Evolutionary conservation across 202 grass and related monocot species (phyloP).

Genomic region (Schoenoplectus tabernaemontani): DNA sequence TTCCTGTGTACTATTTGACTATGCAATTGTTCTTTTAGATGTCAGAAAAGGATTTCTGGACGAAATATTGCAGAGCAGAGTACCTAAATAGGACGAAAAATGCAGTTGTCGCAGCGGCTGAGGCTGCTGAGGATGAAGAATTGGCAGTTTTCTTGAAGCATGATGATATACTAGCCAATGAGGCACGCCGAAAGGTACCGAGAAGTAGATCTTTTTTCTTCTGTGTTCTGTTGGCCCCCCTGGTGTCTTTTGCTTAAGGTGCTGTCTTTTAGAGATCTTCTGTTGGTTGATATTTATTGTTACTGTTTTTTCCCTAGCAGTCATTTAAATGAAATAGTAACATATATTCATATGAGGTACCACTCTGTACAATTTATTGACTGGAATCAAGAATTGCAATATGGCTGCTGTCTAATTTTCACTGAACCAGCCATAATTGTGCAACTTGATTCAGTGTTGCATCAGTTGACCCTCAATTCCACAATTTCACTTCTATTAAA

Average conservation of each 20-base stretch:
- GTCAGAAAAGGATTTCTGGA: conserved; percentile 88
- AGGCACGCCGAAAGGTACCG: conserved; percentile 62
- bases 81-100: conserved; percentile 93
- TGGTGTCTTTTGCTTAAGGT: background rate
- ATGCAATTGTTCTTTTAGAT: conserved; percentile 32
- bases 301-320: background rate
- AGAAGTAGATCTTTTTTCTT: background rate
- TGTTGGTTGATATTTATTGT: background rate
- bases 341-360: background rate
- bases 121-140: conserved; percentile 95
- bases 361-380: background rate
- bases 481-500: background rate
- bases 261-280: background rate
- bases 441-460: background rate
- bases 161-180: conserved; percentile 89
- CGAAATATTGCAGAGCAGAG: conserved; percentile 96
- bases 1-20: conserved; percentile 10
- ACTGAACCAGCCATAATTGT: background rate
- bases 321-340: background rate
- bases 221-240: background rate
- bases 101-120: conserved; percentile 59
- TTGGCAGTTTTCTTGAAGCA: conserved; percentile 80
- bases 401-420: background rate
- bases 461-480: background rate
- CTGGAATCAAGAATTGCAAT: background rate